Evolutionary conservation across 805 yeast genomes (phyloP), one percentile per base, ranked within the genome.

Genomic region (Starmerella vitae): DNA sequence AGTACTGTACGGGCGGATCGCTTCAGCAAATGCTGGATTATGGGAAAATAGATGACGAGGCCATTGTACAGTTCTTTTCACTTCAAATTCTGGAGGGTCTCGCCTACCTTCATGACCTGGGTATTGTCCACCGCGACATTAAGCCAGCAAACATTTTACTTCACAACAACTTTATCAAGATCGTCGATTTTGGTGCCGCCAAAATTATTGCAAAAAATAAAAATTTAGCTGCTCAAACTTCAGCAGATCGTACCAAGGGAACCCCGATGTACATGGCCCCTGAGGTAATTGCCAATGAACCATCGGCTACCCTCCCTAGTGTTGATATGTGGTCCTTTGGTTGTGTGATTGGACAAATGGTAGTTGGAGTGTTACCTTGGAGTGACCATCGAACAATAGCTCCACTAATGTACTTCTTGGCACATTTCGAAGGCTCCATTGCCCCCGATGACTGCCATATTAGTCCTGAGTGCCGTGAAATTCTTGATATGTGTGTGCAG

Each of bases 221-320:
- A 30, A 58, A 42, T 5, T 41, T 46, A 13, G 52, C 58, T 38
- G 64, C 60, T 38, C 37, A 41, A 33, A 46, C 52, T 1, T 37
- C 39, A 8, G 25, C 43, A 3, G 53, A 47, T 31, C 41, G 50
- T 9, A 68, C 80, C 66, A 76, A 93, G 2, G 98, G 98, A 29
- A 91, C 98, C 0, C 97, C 97, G 13, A 91, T 88, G 96, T 91
- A 91, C 61, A 88, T 91, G 97, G 84, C 97, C 0, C 98, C 98
- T 0, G 98, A 91, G 54, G 81, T 83, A 0, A 83, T 91, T 42
- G 82, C 91, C 1, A 96, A 96, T 2, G 66, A 71, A 5, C 59
- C 68, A 1, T 55, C 69, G 1, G 51, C 51, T 10, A 45, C 39
- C 22, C 44, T 43, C n/a, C 71, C 68, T 47, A 86, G 86, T 3